Evolutionary conservation across 1,284 basidiomycete genomes (phyloP).

Genomic region (Trametes polyzona): DNA sequence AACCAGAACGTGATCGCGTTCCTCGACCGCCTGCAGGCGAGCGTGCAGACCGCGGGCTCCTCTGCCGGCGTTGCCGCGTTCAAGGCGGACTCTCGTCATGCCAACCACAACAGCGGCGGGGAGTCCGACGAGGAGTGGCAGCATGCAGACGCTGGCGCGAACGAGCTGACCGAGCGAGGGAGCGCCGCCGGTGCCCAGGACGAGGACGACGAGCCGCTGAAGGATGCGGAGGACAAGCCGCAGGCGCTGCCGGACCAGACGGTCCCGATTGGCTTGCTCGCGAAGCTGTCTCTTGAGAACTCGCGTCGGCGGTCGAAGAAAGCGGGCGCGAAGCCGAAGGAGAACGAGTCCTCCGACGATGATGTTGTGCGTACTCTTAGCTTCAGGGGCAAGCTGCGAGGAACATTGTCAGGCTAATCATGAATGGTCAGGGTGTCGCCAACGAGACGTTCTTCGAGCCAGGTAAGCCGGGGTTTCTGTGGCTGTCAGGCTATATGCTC

Average conservation of each 20-base stretch:
- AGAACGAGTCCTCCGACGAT: slow-evolving; percentile 54
- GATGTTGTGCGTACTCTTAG: slow-evolving; percentile 61
- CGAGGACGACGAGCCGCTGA: slow-evolving; percentile 35
- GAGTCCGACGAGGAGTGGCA: slow-evolving; percentile 31
- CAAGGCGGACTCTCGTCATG: slow-evolving; percentile 42
- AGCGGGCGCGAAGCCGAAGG: slow-evolving; percentile 37
- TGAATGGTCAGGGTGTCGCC: slow-evolving; percentile 64
- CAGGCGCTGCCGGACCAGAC: slow-evolving; percentile 64
- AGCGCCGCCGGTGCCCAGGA: slow-evolving; percentile 27
- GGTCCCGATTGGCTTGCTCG: slow-evolving; percentile 75
- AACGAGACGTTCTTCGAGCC: slow-evolving; percentile 84
- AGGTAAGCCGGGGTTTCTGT: slow-evolving; percentile 44
- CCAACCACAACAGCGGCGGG: slow-evolving; percentile 23
- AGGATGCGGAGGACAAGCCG: slow-evolving; percentile 45
- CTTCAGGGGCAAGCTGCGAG: too few relatives aligned
- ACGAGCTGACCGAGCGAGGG: slow-evolving; percentile 34
- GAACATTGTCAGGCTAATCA: too few relatives aligned
- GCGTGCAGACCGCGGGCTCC: slow-evolving; percentile 37
- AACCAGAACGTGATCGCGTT: slow-evolving; percentile 73
- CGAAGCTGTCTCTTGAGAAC: slow-evolving; percentile 67
- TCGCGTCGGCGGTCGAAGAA: slow-evolving; percentile 42
- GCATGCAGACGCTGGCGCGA: slow-evolving; percentile 19
- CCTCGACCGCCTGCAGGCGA: slow-evolving; percentile 56
- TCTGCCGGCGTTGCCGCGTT: slow-evolving; percentile 43
- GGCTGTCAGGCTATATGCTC: neutral